Evolutionary conservation across 495 filamentous ascomycete species (phyloP).

Genomic region (Cercophora samala): DNA sequence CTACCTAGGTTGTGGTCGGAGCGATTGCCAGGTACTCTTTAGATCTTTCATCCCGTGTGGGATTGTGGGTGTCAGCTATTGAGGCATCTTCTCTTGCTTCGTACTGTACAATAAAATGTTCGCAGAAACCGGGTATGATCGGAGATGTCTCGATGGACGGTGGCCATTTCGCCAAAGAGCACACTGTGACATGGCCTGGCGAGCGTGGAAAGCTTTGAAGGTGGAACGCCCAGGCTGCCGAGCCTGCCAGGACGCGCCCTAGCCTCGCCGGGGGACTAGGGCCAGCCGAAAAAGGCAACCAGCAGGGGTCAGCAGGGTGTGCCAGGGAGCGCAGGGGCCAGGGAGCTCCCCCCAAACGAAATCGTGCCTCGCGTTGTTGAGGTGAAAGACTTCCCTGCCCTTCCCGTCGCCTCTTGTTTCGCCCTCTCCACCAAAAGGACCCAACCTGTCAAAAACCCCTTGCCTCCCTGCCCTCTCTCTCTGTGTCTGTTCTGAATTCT

Average conservation of each 20-base stretch:
- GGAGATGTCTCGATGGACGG: neutral
- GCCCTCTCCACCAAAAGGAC: neutral
- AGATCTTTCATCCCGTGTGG: neutral
- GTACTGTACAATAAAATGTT: too few species aligned
- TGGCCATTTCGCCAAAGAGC: neutral
- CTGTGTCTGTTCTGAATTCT: neutral
- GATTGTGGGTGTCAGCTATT: neutral
- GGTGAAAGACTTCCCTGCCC: constrained; percentile 5
- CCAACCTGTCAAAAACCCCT: constrained; percentile 2
- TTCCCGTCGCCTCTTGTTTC: neutral
- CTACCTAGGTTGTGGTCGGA: too few species aligned
- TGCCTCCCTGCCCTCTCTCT: constrained; percentile 4
- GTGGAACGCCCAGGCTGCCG: constrained; percentile 12
- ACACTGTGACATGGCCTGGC: neutral
- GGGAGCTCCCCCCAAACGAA: constrained; percentile 20
- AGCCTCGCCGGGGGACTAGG: constrained; percentile 4
- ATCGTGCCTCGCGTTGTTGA: constrained; percentile 8
- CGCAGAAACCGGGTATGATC: neutral
- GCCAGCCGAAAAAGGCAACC: constrained; percentile 4
- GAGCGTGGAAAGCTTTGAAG: constrained; percentile 6
- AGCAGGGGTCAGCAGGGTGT: constrained; percentile 13
- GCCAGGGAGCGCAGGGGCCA: constrained; percentile 15
- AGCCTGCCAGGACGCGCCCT: constrained; percentile 19
- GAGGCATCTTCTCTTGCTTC: neutral
- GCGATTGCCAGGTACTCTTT: neutral